Evolutionary conservation across 176 grass and related monocot genomes (phyloP), one percentile per base, ranked within the genome.

Genomic region (Miscanthus lutarioriparius): DNA sequence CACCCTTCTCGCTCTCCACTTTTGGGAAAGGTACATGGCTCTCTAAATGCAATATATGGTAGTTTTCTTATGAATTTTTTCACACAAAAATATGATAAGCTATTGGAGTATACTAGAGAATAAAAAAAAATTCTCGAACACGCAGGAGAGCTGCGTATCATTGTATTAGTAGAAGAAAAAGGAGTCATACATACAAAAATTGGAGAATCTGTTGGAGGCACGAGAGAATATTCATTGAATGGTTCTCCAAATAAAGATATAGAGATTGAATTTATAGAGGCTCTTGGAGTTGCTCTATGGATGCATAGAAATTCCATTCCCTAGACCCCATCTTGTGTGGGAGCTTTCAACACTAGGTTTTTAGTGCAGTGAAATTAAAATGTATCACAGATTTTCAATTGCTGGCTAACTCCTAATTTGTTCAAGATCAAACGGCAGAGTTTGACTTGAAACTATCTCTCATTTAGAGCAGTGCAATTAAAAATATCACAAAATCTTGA

Each of bases 401-500:
- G 25, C 25, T 64, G 9, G 25, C 11, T 64, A 64, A 27, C 23
- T 64, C 25, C 61, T 64, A 27, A 27, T 64, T 4, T 64, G 61
- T 64, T 64, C 25, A 64, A 64, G 4, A 10, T 4, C 61, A 64
- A 87, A 56, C 80, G 68, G 67, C 16, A 51, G 44, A 51, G 35
- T 36, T 68, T 40, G 44, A 27, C 49, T 62, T 47, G 70, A 65
- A 19, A 70, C 4, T 26, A 80, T 36, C 33, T 56, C 30, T 58
- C 16, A 63, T 39, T 27, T 75, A 43, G 26, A 58, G 14, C 51
- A 66, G 53, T 64, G 56, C 25, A 80, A 67, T 49, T 56, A 49
- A 28, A 74, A 43, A 70, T 32, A 70, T 19, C 47, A 22, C 26
- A 75, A 33, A 26, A 64, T 45, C 69, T 86, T 86, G 47, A 83